These are phyloP conservation scores for Aspergillus caelatus DNA, from an alignment of 2,329 filamentous ascomycete species.

Conservation along the genomic window DNA sequence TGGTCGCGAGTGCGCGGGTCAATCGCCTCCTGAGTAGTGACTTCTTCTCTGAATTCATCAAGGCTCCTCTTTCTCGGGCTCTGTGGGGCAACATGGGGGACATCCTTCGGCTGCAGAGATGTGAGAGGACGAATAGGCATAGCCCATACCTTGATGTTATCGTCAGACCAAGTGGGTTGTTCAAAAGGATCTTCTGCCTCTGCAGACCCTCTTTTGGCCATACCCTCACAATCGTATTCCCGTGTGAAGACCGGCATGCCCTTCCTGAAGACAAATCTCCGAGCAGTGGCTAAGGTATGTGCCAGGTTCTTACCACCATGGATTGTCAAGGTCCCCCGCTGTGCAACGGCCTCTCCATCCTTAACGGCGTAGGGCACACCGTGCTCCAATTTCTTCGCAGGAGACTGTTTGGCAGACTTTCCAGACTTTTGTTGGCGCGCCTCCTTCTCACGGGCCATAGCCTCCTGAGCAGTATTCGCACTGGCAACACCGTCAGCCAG, in stretches of 20 bases:
- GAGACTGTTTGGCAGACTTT: constrained; percentile 13
- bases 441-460: constrained; percentile 26
- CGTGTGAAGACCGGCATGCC: constrained; percentile 72
- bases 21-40: constrained; percentile 11
- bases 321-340: constrained; percentile 58
- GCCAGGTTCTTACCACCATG: constrained; percentile 80
- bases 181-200: constrained; percentile 30
- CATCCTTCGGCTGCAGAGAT: constrained; percentile 23
- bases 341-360: constrained; percentile 21
- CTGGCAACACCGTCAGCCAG: constrained; percentile 68
- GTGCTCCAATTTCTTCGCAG: constrained; percentile 28
- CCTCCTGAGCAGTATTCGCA: constrained; percentile 50
- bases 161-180: constrained; percentile 73
- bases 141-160: constrained; percentile 81
- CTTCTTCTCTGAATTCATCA: constrained; percentile 50
- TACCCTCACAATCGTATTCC: constrained; percentile 60
- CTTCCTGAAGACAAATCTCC: constrained; percentile 84
- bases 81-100: constrained; percentile 27
- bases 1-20: constrained; percentile 44
- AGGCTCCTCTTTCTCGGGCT: constrained; percentile 51
- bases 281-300: constrained; percentile 78
- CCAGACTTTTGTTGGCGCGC: constrained; percentile 11
- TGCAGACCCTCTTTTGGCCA: constrained; percentile 26
- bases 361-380: constrained; percentile 34
- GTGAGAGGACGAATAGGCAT: constrained; percentile 57